Evolutionary conservation across 1,284 basidiomycete genomes (phyloP).

Genomic region (Malassezia globosa): DNA sequence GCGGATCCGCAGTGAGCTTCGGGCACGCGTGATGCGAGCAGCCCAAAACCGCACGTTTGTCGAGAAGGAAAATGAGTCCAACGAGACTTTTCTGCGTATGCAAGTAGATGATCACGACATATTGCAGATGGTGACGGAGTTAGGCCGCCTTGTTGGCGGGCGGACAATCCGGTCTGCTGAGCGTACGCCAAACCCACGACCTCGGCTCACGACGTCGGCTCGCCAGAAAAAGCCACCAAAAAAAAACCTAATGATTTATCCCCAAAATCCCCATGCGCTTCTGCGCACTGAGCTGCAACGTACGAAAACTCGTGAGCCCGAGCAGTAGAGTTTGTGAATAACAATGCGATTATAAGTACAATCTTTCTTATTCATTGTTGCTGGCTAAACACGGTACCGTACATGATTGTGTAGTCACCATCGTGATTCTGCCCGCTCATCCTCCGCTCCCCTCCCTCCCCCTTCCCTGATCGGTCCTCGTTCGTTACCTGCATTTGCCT

Average conservation of each 20-base stretch:
- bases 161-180: neutral
- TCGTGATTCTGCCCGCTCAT: no score
- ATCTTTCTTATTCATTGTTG: no score
- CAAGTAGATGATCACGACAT: constrained; percentile 4
- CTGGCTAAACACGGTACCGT: no score
- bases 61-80: no score
- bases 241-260: constrained; percentile 1
- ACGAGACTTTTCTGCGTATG: no score
- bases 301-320: no score
- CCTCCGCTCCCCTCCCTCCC: no score
- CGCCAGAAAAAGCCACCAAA: neutral
- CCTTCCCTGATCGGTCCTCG: no score
- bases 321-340: no score
- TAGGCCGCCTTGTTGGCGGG: constrained; percentile 10
- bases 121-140: constrained; percentile 8
- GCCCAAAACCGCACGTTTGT: neutral
- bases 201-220: neutral
- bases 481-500: no score
- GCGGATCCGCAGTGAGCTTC: constrained; percentile 11
- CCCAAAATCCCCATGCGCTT: constrained; percentile 6
- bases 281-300: constrained; percentile 5
- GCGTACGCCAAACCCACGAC: neutral
- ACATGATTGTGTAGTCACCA: no score
- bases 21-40: neutral
- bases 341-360: no score